phyloP scores from a whole-genome alignment of 257 asterid genomes.

The Gentiana dahurica region DNA sequence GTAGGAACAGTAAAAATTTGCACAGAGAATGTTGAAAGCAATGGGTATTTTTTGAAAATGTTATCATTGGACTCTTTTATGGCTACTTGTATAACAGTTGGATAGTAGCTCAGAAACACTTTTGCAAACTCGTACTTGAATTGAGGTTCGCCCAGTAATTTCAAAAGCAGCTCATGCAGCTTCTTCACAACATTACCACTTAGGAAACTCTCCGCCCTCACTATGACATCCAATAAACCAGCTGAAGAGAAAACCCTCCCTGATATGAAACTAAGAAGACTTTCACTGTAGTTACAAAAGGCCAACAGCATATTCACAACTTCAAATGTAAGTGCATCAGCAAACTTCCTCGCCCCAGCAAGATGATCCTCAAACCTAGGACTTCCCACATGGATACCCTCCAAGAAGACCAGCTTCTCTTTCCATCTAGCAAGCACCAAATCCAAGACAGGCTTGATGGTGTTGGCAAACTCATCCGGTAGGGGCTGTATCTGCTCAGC shows the following conservation, averaged over 20 bases:
- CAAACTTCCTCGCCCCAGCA: conserved; percentile 27
- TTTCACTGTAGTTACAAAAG: conserved; percentile 72
- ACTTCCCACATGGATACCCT: conserved; percentile 28
- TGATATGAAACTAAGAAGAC: conserved; percentile 86
- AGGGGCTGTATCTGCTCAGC: conserved; percentile 83
- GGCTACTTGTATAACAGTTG: conserved; percentile 51
- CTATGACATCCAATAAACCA: conserved; percentile 66
- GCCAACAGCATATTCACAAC: conserved; percentile 76
- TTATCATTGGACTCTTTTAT: conserved; percentile 44
- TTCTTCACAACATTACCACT: conserved; percentile 32
- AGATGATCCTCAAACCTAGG: conserved; percentile 25
- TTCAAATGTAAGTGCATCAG: conserved; percentile 58
- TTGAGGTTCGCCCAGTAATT: conserved; percentile 80
- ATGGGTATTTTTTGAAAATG: conserved; percentile 42
- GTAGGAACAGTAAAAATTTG: conserved; percentile 91
- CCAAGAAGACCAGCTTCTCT: conserved; percentile 32
- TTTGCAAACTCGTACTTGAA: conserved; percentile 90
- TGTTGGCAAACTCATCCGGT: conserved; percentile 41
- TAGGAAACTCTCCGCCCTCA: conserved; percentile 69
- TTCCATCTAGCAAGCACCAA: conserved; percentile 60
- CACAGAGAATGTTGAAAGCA: conserved; percentile 79
- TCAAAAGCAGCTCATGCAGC: conserved; percentile 82
- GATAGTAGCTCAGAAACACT: conserved; percentile 73
- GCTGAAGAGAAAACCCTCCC: conserved; percentile 49
- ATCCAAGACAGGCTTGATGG: conserved; percentile 78